Conservation (phyloP, 352 stramenopile species). For the Globisporangium cylindrosporum region DNA sequence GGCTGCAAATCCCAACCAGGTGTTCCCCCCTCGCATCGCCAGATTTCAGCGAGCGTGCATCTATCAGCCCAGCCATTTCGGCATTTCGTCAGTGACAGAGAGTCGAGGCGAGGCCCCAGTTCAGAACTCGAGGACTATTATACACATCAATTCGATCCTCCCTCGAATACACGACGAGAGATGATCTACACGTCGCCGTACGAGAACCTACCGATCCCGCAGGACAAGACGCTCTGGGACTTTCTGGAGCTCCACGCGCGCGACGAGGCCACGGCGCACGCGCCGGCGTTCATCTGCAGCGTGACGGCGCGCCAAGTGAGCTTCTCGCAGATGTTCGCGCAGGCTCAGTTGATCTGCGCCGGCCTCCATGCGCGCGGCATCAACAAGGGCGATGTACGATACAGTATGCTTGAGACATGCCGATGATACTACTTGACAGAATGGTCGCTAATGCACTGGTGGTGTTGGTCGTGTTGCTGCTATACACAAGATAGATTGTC, state of each 20-base stretch:
- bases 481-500: constrained; percentile 26
- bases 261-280: constrained; percentile 18
- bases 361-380: constrained; percentile 36
- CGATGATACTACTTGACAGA: background rate
- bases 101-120: background rate
- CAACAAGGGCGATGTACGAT: constrained; percentile 37
- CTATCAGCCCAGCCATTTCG: too few species aligned
- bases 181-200: constrained; percentile 48
- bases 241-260: constrained; percentile 33
- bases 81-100: background rate
- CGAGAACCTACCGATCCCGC: constrained; percentile 22
- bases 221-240: constrained; percentile 37
- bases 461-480: background rate
- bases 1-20: background rate
- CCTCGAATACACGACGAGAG: background rate
- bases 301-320: constrained; percentile 35
- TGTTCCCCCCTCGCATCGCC: background rate
- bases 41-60: background rate
- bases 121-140: background rate
- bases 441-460: background rate
- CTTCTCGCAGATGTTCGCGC: constrained; percentile 26
- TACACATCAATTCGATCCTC: too few species aligned
- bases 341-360: constrained; percentile 28
- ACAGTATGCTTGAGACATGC: too few species aligned
- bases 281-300: constrained; percentile 39